phyloP scores from a whole-genome alignment of 306 rosid genomes.

The Quercus engelmannii region DNA sequence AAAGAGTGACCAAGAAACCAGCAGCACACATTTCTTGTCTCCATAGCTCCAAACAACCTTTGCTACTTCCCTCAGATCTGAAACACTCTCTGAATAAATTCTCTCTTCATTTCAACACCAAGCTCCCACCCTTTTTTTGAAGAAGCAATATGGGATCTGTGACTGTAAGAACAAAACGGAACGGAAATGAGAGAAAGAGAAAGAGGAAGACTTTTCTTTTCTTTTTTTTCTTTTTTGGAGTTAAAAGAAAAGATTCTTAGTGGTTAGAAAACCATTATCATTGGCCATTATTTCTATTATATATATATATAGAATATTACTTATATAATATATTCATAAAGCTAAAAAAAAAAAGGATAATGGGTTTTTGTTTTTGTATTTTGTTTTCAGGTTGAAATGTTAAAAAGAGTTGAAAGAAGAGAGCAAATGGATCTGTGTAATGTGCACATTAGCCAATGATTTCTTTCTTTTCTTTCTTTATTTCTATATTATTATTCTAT shows the following conservation, averaged over 20 bases:
- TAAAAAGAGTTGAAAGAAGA: constrained; percentile 19
- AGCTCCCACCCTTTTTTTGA: background rate
- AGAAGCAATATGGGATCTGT: constrained; percentile 35
- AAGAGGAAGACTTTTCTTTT: background rate
- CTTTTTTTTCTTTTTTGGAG: background rate
- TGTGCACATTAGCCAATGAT: constrained; percentile 31
- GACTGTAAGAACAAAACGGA: constrained; percentile 1
- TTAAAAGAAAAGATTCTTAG: constrained; percentile 22
- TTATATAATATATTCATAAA: too few species aligned
- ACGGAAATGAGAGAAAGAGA: background rate
- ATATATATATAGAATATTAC: too few species aligned
- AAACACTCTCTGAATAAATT: constrained; percentile 9
- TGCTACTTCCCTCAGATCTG: constrained; percentile 60
- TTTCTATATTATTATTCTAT: too few species aligned
- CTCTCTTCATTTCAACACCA: constrained; percentile 2
- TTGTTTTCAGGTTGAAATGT: constrained; percentile 59
- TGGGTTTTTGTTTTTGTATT: constrained; percentile 28
- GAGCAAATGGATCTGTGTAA: constrained; percentile 27
- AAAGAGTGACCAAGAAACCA: constrained; percentile 45
- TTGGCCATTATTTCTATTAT: constrained; percentile 16
- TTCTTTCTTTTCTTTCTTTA: constrained; percentile 4
- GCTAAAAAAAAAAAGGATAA: constrained; percentile 2
- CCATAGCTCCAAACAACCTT: constrained; percentile 38
- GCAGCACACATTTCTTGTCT: constrained; percentile 25
- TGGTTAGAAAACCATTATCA: constrained; percentile 50